Conservation (phyloP, 805 yeast species). For the Yamadazyma akitaensis region DNA sequence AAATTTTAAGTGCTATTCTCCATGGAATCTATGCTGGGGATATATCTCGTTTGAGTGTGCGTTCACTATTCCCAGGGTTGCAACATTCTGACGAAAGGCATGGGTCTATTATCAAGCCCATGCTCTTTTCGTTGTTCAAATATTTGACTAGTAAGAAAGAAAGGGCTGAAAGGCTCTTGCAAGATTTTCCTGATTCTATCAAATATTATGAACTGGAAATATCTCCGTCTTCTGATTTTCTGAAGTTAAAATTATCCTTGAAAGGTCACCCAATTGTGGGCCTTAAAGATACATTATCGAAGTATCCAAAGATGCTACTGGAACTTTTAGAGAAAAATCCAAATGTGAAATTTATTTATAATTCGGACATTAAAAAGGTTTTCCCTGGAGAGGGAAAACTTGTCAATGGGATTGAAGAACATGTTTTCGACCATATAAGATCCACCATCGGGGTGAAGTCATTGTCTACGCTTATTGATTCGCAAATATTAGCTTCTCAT, state of each 20-base stretch:
- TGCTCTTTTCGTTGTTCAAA: slow-evolving; percentile 31
- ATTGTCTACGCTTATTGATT: slow-evolving; percentile 27
- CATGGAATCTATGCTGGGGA: slow-evolving; percentile 90
- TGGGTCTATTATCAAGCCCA: slow-evolving; percentile 55
- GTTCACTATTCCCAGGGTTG: slow-evolving; percentile 54
- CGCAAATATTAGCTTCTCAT: slow-evolving; percentile 16
- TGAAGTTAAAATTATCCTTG: slow-evolving; percentile 32
- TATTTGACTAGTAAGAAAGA: slow-evolving; percentile 10
- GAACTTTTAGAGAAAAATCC: slow-evolving; percentile 31
- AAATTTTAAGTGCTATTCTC: slow-evolving; percentile 74
- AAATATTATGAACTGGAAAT: slow-evolving; percentile 37
- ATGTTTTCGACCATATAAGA: slow-evolving; percentile 53
- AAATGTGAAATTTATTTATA: slow-evolving; percentile 41
- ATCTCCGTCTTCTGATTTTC: slow-evolving; percentile 39
- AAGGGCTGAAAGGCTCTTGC: neutral
- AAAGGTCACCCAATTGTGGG: slow-evolving; percentile 61
- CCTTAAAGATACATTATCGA: slow-evolving; percentile 53
- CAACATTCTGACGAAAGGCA: slow-evolving; percentile 54
- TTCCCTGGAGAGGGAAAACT: slow-evolving; percentile 17
- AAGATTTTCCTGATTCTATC: slow-evolving; percentile 18
- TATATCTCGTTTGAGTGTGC: slow-evolving; percentile 58
- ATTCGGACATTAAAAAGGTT: slow-evolving; percentile 21
- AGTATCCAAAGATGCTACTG: slow-evolving; percentile 45
- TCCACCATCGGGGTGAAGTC: slow-evolving; percentile 51
- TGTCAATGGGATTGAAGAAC: slow-evolving; percentile 14